Conservation (phyloP, 2,329 filamentous ascomycete genomes). For the Nemania diffusa region DNA sequence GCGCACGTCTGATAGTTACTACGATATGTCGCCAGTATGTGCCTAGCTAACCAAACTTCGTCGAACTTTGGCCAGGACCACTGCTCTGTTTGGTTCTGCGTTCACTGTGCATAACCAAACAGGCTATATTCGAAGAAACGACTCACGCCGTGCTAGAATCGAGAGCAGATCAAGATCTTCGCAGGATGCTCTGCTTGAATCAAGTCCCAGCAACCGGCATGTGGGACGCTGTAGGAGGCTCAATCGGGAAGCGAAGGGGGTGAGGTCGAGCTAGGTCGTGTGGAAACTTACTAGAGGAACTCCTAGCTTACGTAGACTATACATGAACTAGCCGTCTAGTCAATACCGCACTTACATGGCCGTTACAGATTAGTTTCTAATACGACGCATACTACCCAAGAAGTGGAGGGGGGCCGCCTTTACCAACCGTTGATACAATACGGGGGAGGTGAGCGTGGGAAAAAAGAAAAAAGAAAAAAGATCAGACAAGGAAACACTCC, state of each 20-base stretch:
- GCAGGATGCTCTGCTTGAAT: constrained; percentile 10
- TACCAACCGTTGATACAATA: constrained; percentile 5
- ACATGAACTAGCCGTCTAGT: constrained; percentile 7
- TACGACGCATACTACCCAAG: constrained; percentile 8
- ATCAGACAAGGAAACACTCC: background rate
- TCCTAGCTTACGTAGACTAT: constrained; percentile 13
- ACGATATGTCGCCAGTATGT: constrained; percentile 1
- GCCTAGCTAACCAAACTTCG: constrained; percentile 17
- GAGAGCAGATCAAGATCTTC: constrained; percentile 15
- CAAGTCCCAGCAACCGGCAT: constrained; percentile 18
- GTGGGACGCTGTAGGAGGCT: constrained; percentile 28
- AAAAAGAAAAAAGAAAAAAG: background rate
- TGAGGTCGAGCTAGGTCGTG: constrained; percentile 10
- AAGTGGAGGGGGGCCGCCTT: background rate
- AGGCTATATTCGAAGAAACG: constrained; percentile 23
- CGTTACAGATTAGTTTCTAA: constrained; percentile 11
- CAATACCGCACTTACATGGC: constrained; percentile 11
- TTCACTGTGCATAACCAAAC: constrained; percentile 15
- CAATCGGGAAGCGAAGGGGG: constrained; percentile 22
- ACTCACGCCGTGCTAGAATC: background rate
- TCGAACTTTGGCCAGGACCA: constrained; percentile 18
- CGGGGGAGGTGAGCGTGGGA: background rate
- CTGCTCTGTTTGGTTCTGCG: constrained; percentile 1
- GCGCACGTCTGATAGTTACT: background rate
- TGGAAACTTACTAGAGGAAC: constrained; percentile 4